Conservation (phyloP, 768 basidiomycete genomes). For the Pleurotus tuber-regium region DNA sequence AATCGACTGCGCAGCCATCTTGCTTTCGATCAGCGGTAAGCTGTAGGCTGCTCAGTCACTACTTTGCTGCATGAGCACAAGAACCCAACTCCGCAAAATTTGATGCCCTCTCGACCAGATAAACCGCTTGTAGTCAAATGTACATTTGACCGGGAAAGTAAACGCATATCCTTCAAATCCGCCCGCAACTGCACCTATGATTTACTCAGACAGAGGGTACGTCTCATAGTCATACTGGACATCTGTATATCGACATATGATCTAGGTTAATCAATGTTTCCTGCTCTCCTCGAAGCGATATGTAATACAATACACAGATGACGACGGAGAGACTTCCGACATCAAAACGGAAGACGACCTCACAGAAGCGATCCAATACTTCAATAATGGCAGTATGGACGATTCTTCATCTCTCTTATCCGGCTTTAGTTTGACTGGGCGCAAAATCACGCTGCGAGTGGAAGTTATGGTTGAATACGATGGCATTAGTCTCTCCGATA, state of each 20-base stretch:
- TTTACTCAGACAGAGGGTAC: constrained; percentile 68
- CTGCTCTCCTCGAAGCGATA: constrained; percentile 69
- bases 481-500: constrained; percentile 87
- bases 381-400: constrained; percentile 64
- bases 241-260: not conserved
- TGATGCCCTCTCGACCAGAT: constrained; percentile 55
- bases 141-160: constrained; percentile 67
- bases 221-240: not conserved
- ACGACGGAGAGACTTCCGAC: constrained; percentile 76
- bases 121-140: constrained; percentile 83
- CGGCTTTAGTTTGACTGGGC: constrained; percentile 60
- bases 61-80: too few species aligned
- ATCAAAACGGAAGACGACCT: constrained; percentile 74
- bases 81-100: too few species aligned
- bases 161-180: constrained; percentile 79
- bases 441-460: constrained; percentile 76
- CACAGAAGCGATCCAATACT: constrained; percentile 86
- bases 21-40: too few species aligned
- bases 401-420: constrained; percentile 75
- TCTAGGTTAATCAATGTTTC: constrained; percentile 84
- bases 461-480: constrained; percentile 86
- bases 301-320: constrained; percentile 80
- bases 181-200: constrained; percentile 80
- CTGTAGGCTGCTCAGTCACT: too few species aligned
- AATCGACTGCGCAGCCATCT: too few species aligned